Base-by-base conservation (phyloP, 306 rosid genomes). In the Trichosanthes cucumerina region DNA sequence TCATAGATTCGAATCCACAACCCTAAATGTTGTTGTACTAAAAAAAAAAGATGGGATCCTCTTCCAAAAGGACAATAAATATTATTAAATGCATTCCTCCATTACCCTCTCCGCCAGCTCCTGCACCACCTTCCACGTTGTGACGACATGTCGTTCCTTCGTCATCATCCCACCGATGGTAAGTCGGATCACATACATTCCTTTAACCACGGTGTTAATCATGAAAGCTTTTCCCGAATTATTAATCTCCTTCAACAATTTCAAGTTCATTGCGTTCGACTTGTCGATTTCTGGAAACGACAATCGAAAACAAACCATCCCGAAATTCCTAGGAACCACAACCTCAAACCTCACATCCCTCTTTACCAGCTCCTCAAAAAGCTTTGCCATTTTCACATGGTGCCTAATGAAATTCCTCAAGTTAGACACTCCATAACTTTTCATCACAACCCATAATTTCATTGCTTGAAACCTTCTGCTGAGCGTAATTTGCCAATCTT, bases 41-140 rank as follows among this genome's bases (percentile, higher is more conserved):
- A n/a, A n/a, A n/a, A n/a, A n/a, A n/a, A n/a, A n/a, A n/a, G n/a
- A n/a, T n/a, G n/a, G n/a, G n/a, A n/a, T n/a, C n/a, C n/a, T n/a
- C n/a, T n/a, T n/a, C n/a, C n/a, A n/a, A n/a, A n/a, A n/a, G n/a
- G n/a, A n/a, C n/a, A n/a, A n/a, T n/a, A n/a, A n/a, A n/a, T n/a
- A n/a, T n/a, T n/a, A n/a, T n/a, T n/a, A n/a, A n/a, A n/a, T n/a
- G n/a, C n/a, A n/a, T n/a, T n/a, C 70, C 15, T 18, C 9, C 1
- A 76, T 44, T n/a, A 80, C 36, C 18, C 13, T 28, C 12, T 52
- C 56, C 21, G 88, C 86, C 24, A 83, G 79, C 16, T 85, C 82
- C 15, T 90, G 89, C 33, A 90, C 86, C 66, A 79, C 43, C 46
- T 85, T 90, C 90, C 91, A 90, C 0, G 88, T 82, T 82, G 11